These are phyloP conservation scores for Annona cherimola DNA, from an alignment of 164 flowering plant genomes.

Conservation along the genomic window DNA sequence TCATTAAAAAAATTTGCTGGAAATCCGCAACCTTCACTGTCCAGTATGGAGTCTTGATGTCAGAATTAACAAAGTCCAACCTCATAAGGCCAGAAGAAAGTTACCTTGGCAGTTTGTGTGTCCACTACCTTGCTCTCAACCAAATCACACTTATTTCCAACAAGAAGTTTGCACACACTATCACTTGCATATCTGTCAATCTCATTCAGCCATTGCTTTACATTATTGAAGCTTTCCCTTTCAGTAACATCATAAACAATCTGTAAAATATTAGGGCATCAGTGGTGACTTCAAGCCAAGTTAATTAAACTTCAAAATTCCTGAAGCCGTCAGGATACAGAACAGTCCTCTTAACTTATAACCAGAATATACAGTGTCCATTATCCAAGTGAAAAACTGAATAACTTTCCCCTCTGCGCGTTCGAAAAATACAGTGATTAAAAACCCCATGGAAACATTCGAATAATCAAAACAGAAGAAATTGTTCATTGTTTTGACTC, in stretches of 20 bases:
- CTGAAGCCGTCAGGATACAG: not conserved
- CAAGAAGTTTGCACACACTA: slow-evolving; percentile 63
- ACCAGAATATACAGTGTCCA: too few species aligned
- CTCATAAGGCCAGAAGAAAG: slow-evolving; percentile 2
- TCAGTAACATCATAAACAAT: slow-evolving; percentile 68
- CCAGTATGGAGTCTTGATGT: not conserved
- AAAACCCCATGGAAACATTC: not conserved
- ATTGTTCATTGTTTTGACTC: not conserved
- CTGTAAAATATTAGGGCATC: slow-evolving; percentile 23
- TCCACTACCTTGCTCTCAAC: slow-evolving; percentile 54
- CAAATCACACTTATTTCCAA: slow-evolving; percentile 62
- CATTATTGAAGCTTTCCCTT: slow-evolving; percentile 64
- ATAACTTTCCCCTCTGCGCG: not conserved
- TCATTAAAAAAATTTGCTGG: not conserved
- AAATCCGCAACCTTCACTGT: not conserved
- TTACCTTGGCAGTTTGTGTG: slow-evolving; percentile 50
- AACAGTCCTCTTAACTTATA: not conserved
- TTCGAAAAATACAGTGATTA: not conserved
- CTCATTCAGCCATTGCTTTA: slow-evolving; percentile 62
- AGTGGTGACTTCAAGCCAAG: not conserved
- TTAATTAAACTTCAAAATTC: not conserved
- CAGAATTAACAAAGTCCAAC: not conserved
- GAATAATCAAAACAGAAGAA: not conserved
- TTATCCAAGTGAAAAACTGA: not conserved
- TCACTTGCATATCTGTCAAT: slow-evolving; percentile 68